Conservation (phyloP, 108 stramenopile genomes). For the Conticribra guillardii region DNA sequence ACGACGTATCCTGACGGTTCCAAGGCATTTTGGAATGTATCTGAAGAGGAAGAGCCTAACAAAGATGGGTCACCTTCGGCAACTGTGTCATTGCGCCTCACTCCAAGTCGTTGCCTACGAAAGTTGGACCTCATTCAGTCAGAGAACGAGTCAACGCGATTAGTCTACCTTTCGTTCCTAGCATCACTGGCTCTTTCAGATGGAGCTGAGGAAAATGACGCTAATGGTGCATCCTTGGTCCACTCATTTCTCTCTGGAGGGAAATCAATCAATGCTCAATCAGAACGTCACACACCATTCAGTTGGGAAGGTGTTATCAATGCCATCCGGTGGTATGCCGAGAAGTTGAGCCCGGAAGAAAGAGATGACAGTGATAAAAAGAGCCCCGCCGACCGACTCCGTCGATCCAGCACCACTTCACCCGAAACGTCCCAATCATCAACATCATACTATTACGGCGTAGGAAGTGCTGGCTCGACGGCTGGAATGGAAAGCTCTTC, state of each 20-base stretch:
- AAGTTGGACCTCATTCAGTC: conserved; percentile 54
- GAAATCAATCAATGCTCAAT: conserved; percentile 36
- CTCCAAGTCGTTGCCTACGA: conserved; percentile 57
- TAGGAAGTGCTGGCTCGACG: conserved; percentile 40
- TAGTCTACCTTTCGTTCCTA: conserved; percentile 70
- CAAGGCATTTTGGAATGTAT: conserved; percentile 63
- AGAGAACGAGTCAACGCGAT: conserved; percentile 58
- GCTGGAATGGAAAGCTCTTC: conserved; percentile 10
- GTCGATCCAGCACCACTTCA: conserved; percentile 26
- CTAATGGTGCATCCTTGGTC: conserved; percentile 60
- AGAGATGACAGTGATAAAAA: conserved; percentile 32
- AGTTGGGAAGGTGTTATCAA: conserved; percentile 53
- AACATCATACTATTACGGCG: conserved; percentile 81
- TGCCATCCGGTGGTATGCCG: conserved; percentile 68
- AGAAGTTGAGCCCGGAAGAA: conserved; percentile 56
- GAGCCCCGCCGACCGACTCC: conserved; percentile 24
- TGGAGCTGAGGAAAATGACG: conserved; percentile 15
- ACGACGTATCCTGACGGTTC: conserved; percentile 59
- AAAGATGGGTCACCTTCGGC: conserved; percentile 2
- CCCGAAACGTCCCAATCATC: conserved; percentile 22
- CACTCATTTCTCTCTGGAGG: conserved; percentile 50
- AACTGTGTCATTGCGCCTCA: conserved; percentile 23
- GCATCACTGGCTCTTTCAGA: conserved; percentile 65
- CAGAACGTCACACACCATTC: conserved; percentile 37
- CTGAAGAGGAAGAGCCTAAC: conserved; percentile 19